These are phyloP conservation scores for Wolfiporia cocos DNA, from an alignment of 1,284 basidiomycete genomes.

Conservation along the genomic window DNA sequence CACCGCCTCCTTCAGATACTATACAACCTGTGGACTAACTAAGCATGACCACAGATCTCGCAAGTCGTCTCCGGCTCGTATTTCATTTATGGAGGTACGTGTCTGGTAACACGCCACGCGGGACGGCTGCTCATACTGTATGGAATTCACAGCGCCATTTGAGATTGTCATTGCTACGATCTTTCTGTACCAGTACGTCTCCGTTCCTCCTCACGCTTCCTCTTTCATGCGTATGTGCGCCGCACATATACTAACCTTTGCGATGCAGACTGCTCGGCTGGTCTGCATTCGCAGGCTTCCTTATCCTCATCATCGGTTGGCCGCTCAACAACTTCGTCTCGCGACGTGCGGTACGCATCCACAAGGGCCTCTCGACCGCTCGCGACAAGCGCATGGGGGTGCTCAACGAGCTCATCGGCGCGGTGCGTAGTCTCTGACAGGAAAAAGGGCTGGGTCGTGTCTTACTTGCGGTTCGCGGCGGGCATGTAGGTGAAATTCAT, in stretches of 20 bases:
- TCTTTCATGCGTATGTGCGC: slow-evolving; percentile 9
- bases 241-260: too few species aligned
- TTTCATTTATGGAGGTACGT: slow-evolving; percentile 57
- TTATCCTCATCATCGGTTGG: slow-evolving; percentile 69
- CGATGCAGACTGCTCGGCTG: slow-evolving; percentile 75
- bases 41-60: slow-evolving; percentile 34
- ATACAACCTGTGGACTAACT: too few species aligned
- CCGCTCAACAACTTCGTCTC: slow-evolving; percentile 70
- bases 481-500: slow-evolving; percentile 73
- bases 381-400: slow-evolving; percentile 84
- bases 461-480: not conserved
- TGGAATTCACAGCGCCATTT: slow-evolving; percentile 53
- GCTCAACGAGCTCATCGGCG: slow-evolving; percentile 79
- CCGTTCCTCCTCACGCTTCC: not conserved
- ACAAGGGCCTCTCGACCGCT: slow-evolving; percentile 66
- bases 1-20: too few species aligned
- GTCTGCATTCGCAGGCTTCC: slow-evolving; percentile 81
- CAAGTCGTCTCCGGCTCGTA: slow-evolving; percentile 47
- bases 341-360: slow-evolving; percentile 59
- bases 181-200: slow-evolving; percentile 74
- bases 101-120: not conserved
- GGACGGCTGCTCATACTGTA: not conserved
- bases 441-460: not conserved
- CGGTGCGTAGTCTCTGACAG: slow-evolving; percentile 32
- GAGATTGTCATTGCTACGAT: slow-evolving; percentile 73